phyloP scores from a whole-genome alignment of 2,329 filamentous ascomycete species.

The Penicillium sp. region DNA sequence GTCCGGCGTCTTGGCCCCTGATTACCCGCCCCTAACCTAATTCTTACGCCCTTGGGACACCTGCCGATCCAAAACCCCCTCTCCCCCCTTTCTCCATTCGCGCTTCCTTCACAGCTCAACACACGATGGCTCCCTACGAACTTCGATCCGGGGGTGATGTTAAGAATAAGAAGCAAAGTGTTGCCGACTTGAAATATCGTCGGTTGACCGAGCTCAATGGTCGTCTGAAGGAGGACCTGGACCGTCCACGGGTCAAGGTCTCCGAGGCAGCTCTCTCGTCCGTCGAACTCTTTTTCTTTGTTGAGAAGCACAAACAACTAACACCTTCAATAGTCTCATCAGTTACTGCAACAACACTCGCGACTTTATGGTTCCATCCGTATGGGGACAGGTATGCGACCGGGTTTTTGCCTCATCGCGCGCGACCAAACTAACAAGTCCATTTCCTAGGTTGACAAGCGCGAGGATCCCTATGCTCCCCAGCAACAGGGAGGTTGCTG shows the following conservation, averaged over 20 bases:
- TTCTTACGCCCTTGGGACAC: slow-evolving; percentile 8
- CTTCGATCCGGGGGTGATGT: slow-evolving; percentile 62
- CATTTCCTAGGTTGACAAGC: slow-evolving; percentile 69
- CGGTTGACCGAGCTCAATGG: slow-evolving; percentile 96
- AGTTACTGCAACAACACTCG: slow-evolving; percentile 97
- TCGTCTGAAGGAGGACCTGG: slow-evolving; percentile 90
- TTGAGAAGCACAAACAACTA: slow-evolving; percentile 3
- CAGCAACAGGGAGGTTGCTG: slow-evolving; percentile 93
- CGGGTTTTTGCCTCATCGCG: neutral
- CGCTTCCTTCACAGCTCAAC: slow-evolving; percentile 7
- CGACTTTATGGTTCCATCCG: slow-evolving; percentile 98
- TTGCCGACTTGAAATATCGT: slow-evolving; percentile 96
- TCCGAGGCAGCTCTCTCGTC: slow-evolving; percentile 88
- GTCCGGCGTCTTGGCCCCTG: slow-evolving; percentile 6
- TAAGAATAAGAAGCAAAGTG: slow-evolving; percentile 96
- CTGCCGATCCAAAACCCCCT: slow-evolving; percentile 7
- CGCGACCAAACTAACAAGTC: slow-evolving; percentile 17
- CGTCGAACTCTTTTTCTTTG: slow-evolving; percentile 34
- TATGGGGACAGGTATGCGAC: slow-evolving; percentile 73
- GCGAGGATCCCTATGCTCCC: slow-evolving; percentile 96
- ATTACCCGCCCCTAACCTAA: slow-evolving; percentile 5
- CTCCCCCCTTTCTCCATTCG: slow-evolving; percentile 18
- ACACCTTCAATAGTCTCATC: slow-evolving; percentile 69
- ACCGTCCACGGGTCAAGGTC: slow-evolving; percentile 91
- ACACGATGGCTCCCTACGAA: slow-evolving; percentile 61